A percentile compares a stretch with the other conserved stretches of the same genome.
phyloP scores from a whole-genome alignment of 805 yeast species.

The Starmera amethionina region DNA sequence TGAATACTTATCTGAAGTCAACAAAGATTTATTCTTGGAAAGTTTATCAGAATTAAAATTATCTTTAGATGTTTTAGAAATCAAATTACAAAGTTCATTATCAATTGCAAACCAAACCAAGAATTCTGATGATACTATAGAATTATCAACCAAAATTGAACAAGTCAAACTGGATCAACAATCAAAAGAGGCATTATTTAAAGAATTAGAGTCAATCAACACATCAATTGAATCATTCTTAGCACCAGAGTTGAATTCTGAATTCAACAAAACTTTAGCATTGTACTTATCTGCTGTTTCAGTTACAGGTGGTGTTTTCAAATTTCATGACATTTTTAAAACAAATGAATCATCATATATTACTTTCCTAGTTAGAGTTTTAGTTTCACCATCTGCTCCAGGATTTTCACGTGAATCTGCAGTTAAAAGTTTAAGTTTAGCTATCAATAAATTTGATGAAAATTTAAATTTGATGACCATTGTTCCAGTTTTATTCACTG shows the following conservation, averaged over 20 bases:
- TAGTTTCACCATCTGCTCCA: slow-evolving; percentile 52
- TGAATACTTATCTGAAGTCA: slow-evolving; percentile 26
- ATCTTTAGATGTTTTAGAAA: slow-evolving; percentile 41
- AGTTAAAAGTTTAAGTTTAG: slow-evolving; percentile 29
- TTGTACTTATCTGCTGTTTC: slow-evolving; percentile 36
- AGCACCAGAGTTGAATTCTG: slow-evolving; percentile 22
- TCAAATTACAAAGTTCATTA: slow-evolving; percentile 60
- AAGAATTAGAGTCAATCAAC: slow-evolving; percentile 8
- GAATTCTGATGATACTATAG: slow-evolving; percentile 22
- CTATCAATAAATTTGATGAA: slow-evolving; percentile 23
- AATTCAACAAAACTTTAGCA: slow-evolving; percentile 32
- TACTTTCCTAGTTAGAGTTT: slow-evolving; percentile 50
- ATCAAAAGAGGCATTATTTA: slow-evolving; percentile 7
- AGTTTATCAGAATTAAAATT: slow-evolving; percentile 26
- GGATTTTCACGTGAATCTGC: slow-evolving; percentile 42
- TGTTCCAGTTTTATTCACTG: slow-evolving; percentile 47
- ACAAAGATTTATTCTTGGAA: slow-evolving; percentile 30
- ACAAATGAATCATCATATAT: slow-evolving; percentile 31
- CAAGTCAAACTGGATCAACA: slow-evolving; percentile 5
- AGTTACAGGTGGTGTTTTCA: slow-evolving; percentile 1
- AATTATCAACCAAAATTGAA: slow-evolving; percentile 12
- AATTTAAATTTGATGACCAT: slow-evolving; percentile 39
- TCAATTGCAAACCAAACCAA: slow-evolving; percentile 12
- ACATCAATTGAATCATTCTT: slow-evolving; percentile 24
- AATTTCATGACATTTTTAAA: too few species aligned